Evolutionary conservation across 2,329 filamentous ascomycete genomes (phyloP), one percentile per base, ranked within the genome.

Genomic region (Coniochaeta pulveracea): DNA sequence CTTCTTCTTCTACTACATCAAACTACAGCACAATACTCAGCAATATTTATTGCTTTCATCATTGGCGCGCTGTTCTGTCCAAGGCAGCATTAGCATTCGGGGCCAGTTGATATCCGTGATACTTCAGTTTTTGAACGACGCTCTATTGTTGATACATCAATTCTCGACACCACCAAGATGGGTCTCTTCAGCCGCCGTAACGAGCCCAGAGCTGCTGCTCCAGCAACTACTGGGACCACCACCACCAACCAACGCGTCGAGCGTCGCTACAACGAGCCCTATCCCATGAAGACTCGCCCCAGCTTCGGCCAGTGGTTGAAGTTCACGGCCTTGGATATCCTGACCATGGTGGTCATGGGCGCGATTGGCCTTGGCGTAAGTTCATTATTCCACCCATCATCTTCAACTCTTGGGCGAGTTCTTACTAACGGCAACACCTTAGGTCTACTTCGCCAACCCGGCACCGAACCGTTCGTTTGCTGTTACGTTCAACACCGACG

Each of bases 291-390:
- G 3, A 40, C 38, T 4, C 58, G 67, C 9, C 77, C 77, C 3
- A 66, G 58, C 2, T 80, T 84, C 42, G 76, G 78, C 3, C 74
- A 80, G 48, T 84, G 79, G 79, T 50, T 82, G 41, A 80, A 77
- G 51, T 61, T 63, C 7, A 79, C 75, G 4, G 76, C 71, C 64
- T 55, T 81, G 10, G 80, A 84, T 46, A 67, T 84, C 34, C 33
- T 33, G 6, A 5, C 30, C 8, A 33, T 33, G 30, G 16, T 12
- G 7, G 50, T 59, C 16, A 71, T 84, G 65, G 78, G 80, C 8
- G 72, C 66, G 10, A 56, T 83, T 30, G 78, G 77, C 11, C 63
- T 84, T 1, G 78, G 76, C 37, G 76, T 82, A 63, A 49, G 66
- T 56, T 10, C 3, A 5, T 7, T 10, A 0, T 5, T 4, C 16